Evolutionary conservation across 2,329 filamentous ascomycete species (phyloP).

Genomic region (Apiospora kogelbergensis): DNA sequence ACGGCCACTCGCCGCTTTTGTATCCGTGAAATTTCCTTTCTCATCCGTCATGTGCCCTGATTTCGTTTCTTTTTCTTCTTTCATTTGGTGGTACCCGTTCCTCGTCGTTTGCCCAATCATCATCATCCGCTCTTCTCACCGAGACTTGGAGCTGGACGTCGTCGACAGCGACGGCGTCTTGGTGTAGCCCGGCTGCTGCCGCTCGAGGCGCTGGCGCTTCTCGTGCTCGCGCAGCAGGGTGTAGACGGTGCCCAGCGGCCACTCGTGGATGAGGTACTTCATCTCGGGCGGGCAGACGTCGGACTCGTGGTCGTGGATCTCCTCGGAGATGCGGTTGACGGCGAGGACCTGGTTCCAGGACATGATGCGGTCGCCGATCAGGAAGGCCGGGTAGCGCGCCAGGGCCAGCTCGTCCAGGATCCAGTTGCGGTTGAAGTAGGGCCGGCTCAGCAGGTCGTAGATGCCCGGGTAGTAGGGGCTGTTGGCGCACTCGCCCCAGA

Average conservation of each 20-base stretch:
- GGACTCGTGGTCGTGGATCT: slow-evolving; percentile 34
- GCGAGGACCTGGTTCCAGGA: slow-evolving; percentile 36
- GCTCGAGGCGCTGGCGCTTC: slow-evolving; percentile 12
- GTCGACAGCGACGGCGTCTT: not conserved
- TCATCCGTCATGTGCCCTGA: not conserved
- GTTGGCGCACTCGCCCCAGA: slow-evolving; percentile 17
- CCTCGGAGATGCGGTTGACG: slow-evolving; percentile 35
- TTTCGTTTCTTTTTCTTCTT: not conserved
- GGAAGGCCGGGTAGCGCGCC: slow-evolving; percentile 29
- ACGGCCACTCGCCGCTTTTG: too few relatives aligned
- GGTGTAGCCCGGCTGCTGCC: slow-evolving; percentile 5
- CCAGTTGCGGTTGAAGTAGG: slow-evolving; percentile 36
- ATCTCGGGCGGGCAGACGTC: slow-evolving; percentile 28
- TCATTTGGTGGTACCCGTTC: too few relatives aligned
- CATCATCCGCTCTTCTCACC: not conserved
- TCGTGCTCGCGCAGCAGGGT: slow-evolving; percentile 16
- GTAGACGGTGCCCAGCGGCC: slow-evolving; percentile 22
- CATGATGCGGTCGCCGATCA: slow-evolving; percentile 36
- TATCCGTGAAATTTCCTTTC: not conserved
- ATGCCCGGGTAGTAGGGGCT: slow-evolving; percentile 24
- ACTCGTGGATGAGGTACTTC: slow-evolving; percentile 19
- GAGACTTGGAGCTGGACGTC: not conserved
- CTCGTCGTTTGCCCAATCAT: not conserved
- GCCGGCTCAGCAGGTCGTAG: slow-evolving; percentile 30
- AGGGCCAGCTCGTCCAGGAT: slow-evolving; percentile 35